Evolutionary conservation across 768 basidiomycete genomes (phyloP), one percentile per base, ranked within the genome.

Genomic region (Leccinum pellstonianum): DNA sequence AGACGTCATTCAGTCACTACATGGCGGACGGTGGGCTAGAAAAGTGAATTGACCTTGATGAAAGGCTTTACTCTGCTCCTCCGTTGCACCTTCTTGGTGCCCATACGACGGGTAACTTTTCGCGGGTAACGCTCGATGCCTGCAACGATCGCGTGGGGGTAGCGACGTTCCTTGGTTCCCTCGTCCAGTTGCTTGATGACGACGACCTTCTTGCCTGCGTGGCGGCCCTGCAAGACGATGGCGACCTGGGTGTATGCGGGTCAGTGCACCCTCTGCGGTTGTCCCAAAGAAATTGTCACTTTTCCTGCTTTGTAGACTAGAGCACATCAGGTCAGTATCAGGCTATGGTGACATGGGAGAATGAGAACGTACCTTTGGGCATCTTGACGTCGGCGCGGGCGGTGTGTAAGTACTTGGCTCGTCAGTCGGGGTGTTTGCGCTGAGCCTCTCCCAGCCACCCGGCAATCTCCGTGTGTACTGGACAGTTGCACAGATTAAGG

Each of bases 21-120:
- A n/a, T 9, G 31, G 38, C 19, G 1, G 27, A 27, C 19, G 1
- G 19, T 27, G 33, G 29, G 6, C 10, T 11, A 12, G 63, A 27
- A 50, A 50, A 2, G 46, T 11, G 3, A 5, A 77, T 83, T 68
- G 68, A 94, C 95, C 87, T 99, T 98, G 85, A 99, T 94, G 79
- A 99, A 99, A 67, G 97, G 97, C 86, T 99, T 99, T 78, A 99
- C 89, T 80, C 95, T 96, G 80, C 87, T 94, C 80, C 97, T 84
- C 80, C 82, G 84, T 67, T 89, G 85, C 66, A 98, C 76, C 77
- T 92, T 93, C 85, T 97, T 98, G 77, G 92, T 86, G 65, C 96
- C 93, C 96, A 98, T 98, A 65, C 91, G 88, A 74, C 90, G 90
- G 67, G 93, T 97, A 68, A 98, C 96, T 82, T 98, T 98, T 75